Base-by-base conservation (phyloP, 176 grass and related monocot species). In the Oryza glaberrima region DNA sequence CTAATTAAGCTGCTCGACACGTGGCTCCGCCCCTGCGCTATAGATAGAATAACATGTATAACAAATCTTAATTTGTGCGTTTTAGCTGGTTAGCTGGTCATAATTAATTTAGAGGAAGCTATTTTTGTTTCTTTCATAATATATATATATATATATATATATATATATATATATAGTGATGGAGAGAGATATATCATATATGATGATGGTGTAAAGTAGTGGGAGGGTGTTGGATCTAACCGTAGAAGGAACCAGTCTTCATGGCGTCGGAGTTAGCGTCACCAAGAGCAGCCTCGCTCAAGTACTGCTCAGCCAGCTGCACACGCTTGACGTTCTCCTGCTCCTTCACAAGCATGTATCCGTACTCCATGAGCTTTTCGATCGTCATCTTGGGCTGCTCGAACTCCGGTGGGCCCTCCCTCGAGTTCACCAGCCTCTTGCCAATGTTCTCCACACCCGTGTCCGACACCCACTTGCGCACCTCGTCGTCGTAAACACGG, bases 281-380 rank as follows among this genome's bases (percentile, higher is more conserved):
- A 13, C 94, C 94, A 5, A 97, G 94, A n/a, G 92, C 91, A 1
- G 91, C 94, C 87, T 94, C 82, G 72, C 52, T 90, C 67, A 97
- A 14, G 82, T 97, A 97, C 83, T 89, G 94, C 87, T 94, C 94
- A 4, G 94, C 94, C n/a, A 97, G 75, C 87, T 94, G 94, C 82
- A 94, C 92, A 23, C 92, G 86, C 85, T 97, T 97, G 16, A 97
- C 94, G 17, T 94, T 97, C 82, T 97, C 92, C 89, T 97, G 92
- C 63, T 97, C 94, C 75, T 63, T 38, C 80, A 94, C 92, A 40
- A 97, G 82, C 94, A 97, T 82, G 3, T 80, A 11, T 1, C 92
- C 94, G 46, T 94, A 97, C 89, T 90, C 94, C 26, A 94, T 48
- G 9, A 97, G 90, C 88, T 91, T 94, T 0, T 91, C 80, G 0